A percentile compares a stretch with the other conserved stretches of the same genome.
Conservation (phyloP, 2,329 filamentous ascomycete genomes). For the Boeremia lycopersici region DNA sequence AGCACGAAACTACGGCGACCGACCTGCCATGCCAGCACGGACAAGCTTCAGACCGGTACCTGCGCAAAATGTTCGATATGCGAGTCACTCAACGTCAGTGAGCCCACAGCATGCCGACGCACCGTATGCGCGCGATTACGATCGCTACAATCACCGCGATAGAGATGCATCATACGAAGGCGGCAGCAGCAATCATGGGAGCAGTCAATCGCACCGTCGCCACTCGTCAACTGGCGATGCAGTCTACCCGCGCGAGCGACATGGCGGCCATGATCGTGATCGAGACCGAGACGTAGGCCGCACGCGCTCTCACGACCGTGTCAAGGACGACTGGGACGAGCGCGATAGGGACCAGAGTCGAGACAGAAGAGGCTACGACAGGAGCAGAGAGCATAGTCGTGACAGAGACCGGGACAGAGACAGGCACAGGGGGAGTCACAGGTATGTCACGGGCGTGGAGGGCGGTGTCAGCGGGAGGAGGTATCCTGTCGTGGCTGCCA, state of each 20-base stretch:
- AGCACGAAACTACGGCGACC: conserved; percentile 40
- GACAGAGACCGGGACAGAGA: conserved; percentile 24
- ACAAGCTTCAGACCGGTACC: conserved; percentile 33
- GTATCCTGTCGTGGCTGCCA: conserved; percentile 33
- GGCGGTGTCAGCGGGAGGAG: conserved; percentile 43
- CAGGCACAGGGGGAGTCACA: conserved; percentile 27
- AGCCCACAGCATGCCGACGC: conserved; percentile 30
- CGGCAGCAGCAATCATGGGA: conserved; percentile 7
- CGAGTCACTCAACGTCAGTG: conserved; percentile 20
- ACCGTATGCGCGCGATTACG: conserved; percentile 28
- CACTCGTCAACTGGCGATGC: conserved; percentile 32
- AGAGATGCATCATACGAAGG: conserved; percentile 9
- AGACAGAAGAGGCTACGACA: conserved; percentile 18
- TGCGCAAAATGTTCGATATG: conserved; percentile 34
- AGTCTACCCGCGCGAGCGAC: conserved; percentile 30
- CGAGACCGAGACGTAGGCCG: conserved; percentile 25
- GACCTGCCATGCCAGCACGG: conserved; percentile 35
- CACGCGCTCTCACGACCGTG: conserved; percentile 38
- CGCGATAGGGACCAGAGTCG: conserved; percentile 23
- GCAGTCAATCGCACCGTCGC: conserved; percentile 26
- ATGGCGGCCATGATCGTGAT: conserved; percentile 24
- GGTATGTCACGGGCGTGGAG: conserved; percentile 44
- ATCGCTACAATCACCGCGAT: conserved; percentile 18
- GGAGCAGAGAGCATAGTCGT: conserved; percentile 20
- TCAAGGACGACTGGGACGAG: conserved; percentile 36